Evolutionary conservation across 2,329 filamentous ascomycete species (phyloP).

Genomic region (Fusarium subtropicale): DNA sequence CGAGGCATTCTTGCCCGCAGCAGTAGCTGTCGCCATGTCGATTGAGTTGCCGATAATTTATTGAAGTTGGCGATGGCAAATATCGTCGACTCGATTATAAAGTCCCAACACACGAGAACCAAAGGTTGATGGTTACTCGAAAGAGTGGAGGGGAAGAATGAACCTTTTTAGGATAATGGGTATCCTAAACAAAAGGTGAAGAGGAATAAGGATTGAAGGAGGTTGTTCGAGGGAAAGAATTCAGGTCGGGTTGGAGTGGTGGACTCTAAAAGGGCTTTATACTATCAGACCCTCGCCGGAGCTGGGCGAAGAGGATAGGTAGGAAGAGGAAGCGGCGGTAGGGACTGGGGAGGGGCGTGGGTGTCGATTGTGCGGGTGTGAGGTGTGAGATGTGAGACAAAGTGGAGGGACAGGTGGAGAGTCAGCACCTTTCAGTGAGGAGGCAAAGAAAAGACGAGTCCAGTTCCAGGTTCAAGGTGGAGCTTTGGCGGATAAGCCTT

Average conservation of each 20-base stretch:
- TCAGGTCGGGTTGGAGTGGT: constrained; percentile 39
- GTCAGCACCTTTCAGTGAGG: constrained; percentile 17
- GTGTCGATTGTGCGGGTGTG: background rate
- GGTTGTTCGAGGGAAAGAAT: constrained; percentile 26
- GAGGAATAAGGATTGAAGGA: constrained; percentile 24
- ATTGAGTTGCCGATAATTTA: constrained; percentile 12
- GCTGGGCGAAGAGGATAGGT: constrained; percentile 34
- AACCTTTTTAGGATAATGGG: constrained; percentile 31
- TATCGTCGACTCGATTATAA: constrained; percentile 23
- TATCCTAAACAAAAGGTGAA: constrained; percentile 37
- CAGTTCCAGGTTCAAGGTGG: constrained; percentile 7
- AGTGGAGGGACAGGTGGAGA: constrained; percentile 40
- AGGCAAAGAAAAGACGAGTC: constrained; percentile 21
- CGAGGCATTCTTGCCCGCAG: constrained; percentile 52
- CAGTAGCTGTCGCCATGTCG: constrained; percentile 55
- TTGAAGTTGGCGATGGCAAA: constrained; percentile 22
- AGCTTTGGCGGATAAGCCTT: constrained; percentile 20
- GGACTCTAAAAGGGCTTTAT: constrained; percentile 48
- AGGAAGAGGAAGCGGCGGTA: constrained; percentile 35
- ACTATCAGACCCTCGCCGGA: constrained; percentile 42
- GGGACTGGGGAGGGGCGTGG: constrained; percentile 33
- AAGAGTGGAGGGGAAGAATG: constrained; percentile 22
- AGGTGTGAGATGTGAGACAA: constrained; percentile 41
- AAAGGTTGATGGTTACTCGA: constrained; percentile 34
- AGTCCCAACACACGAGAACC: constrained; percentile 40